Conservation (phyloP, 805 yeast genomes). For the Kluyveromyces nonfermentans region DNA sequence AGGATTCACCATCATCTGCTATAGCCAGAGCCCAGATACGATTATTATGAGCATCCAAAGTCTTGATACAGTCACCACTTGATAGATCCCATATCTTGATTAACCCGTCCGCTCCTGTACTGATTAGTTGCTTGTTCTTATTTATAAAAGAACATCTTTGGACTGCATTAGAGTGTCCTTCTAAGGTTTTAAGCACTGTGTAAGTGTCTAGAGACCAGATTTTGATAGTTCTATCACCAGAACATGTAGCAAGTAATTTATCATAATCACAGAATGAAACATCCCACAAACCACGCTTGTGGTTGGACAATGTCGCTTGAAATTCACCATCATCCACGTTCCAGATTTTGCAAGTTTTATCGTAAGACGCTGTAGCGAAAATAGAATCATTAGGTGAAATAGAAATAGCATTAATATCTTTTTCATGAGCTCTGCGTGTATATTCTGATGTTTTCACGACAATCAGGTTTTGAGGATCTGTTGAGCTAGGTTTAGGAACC, state of each 20-base stretch:
- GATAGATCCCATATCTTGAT: conserved; percentile 81
- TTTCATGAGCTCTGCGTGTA: conserved; percentile 94
- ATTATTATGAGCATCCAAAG: conserved; percentile 88
- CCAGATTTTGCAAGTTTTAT: conserved; percentile 88
- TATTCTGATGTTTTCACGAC: conserved; percentile 59
- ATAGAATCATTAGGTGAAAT: conserved; percentile 82
- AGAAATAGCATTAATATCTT: conserved; percentile 85
- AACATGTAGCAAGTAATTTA: conserved; percentile 66
- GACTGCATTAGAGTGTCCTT: conserved; percentile 90
- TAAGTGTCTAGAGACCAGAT: conserved; percentile 81
- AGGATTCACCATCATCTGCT: conserved; percentile 53
- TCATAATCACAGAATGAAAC: conserved; percentile 74
- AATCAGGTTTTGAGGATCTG: conserved; percentile 15
- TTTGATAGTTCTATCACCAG: conserved; percentile 86
- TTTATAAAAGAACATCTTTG: conserved; percentile 70
- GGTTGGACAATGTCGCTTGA: conserved; percentile 77
- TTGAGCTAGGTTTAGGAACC: conserved; percentile 41
- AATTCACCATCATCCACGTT: conserved; percentile 77
- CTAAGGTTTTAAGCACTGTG: conserved; percentile 71
- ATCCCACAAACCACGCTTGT: conserved; percentile 92
- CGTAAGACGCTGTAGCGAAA: conserved; percentile 92
- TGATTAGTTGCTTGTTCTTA: conserved; percentile 55
- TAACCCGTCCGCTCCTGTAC: conserved; percentile 88
- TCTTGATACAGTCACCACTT: conserved; percentile 68
- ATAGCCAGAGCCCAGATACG: conserved; percentile 86